Percentiles rank a stretch among this genome's conserved stretches.
Evolutionary conservation across 1,284 basidiomycete genomes (phyloP).

Genomic region (Apiotrichum sp.): DNA sequence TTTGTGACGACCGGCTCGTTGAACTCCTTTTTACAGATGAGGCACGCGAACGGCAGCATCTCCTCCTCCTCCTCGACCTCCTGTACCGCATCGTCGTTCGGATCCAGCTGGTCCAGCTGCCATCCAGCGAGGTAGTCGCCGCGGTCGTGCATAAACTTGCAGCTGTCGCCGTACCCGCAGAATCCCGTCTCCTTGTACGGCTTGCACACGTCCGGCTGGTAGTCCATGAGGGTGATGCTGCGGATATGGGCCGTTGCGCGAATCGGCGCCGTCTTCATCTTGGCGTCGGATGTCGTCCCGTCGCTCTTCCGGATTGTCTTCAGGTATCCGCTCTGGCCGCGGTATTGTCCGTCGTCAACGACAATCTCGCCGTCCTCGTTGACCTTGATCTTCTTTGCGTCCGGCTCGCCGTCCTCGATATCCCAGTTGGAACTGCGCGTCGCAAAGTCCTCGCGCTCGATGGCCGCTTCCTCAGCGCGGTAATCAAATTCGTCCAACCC

Average conservation of each 20-base stretch:
- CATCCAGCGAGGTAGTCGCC: constrained; percentile 86
- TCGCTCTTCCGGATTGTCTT: constrained; percentile 70
- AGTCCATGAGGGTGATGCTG: constrained; percentile 92
- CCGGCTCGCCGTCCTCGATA: constrained; percentile 28
- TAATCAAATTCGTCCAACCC: constrained; percentile 58
- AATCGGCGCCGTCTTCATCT: constrained; percentile 84
- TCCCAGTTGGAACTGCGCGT: constrained; percentile 49
- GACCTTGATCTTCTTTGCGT: constrained; percentile 33
- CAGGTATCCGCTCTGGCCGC: constrained; percentile 74
- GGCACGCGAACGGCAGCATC: constrained; percentile 93
- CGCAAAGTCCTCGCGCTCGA: constrained; percentile 38
- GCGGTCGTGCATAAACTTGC: constrained; percentile 85
- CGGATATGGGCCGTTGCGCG: constrained; percentile 75
- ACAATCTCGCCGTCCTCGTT: constrained; percentile 46
- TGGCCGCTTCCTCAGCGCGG: constrained; percentile 42
- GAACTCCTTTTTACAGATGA: constrained; percentile 91
- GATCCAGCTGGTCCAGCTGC: constrained; percentile 71
- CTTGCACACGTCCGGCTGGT: constrained; percentile 98
- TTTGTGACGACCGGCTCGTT: constrained; percentile 91
- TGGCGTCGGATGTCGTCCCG: constrained; percentile 62
- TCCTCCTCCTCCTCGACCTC: constrained; percentile 64
- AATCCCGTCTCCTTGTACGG: constrained; percentile 99
- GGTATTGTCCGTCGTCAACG: constrained; percentile 77
- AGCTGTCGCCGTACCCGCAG: constrained; percentile 98
- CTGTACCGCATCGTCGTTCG: constrained; percentile 49